Evolutionary conservation across 495 filamentous ascomycete genomes (phyloP).

Genomic region (Terfezia claveryi): DNA sequence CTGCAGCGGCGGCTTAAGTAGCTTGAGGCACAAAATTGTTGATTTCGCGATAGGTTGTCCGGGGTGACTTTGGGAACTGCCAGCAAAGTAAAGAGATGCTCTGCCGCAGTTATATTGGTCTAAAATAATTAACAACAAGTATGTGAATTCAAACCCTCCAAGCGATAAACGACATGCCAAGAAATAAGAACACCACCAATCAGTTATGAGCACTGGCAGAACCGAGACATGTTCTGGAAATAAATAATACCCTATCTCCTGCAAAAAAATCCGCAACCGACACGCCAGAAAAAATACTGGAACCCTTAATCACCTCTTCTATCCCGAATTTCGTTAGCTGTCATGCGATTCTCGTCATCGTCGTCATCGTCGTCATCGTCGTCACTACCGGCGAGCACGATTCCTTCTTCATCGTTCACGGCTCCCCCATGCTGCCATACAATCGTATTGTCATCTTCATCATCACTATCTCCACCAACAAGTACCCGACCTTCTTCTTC

Average conservation of each 20-base stretch:
- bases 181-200: no score
- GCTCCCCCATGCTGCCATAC: not conserved
- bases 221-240: no score
- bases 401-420: slow-evolving; percentile 2
- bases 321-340: slow-evolving; percentile 1
- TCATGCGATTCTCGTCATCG: slow-evolving; percentile 10
- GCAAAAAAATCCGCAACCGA: not conserved
- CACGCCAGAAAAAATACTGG: not conserved
- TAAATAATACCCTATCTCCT: not conserved
- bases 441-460: slow-evolving; percentile 3
- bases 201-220: no score
- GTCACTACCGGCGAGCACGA: slow-evolving; percentile 9
- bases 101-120: no score
- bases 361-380: slow-evolving; percentile 11
- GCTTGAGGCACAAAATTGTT: no score
- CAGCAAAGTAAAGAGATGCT: no score
- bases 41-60: no score
- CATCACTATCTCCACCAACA: slow-evolving; percentile 7
- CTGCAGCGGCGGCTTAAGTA: no score
- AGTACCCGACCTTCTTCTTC: slow-evolving; percentile 1
- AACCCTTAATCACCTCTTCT: not conserved
- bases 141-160: no score
- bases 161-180: no score
- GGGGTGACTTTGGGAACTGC: no score
- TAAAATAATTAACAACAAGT: no score